Evolutionary conservation across 2,329 filamentous ascomycete species (phyloP), one percentile per base, ranked within the genome.

Genomic region (Stylonectria norvegica): DNA sequence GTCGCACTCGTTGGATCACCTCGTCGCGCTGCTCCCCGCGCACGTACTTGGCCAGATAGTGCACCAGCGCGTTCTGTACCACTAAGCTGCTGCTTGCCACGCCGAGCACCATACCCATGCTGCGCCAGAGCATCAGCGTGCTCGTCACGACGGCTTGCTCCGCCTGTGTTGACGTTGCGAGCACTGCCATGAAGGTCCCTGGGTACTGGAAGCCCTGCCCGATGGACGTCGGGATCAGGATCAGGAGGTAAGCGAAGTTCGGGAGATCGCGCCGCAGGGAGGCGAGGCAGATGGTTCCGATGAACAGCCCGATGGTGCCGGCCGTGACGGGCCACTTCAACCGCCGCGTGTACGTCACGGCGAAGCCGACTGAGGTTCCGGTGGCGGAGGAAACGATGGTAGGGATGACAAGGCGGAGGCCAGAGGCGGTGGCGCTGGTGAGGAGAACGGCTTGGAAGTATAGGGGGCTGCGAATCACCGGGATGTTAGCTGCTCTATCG

Each of bases 401-500:
- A 4, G 83, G 80, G 5, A 82, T 68, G 15, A 86, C 73, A 38
- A 90, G 80, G 30, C 81, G 77, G 19, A 89, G 75, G n/a, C 86
- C 86, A 1, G 85, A 87, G 17, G 73, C 69, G 1, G 85, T 88
- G 12, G 86, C 81, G 5, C 73, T 76, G 42, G 83, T 80, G 36
- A 85, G 72, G 34, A 86, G 79, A 18, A 88, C 84, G 25, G 81
- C 83, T 59, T 88, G 85, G 65, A 87, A 89, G 67, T 83, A 90
- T 6, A 90, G 69, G 1, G 86, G 86, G 5, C 79, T 79, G 10
- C 30, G 27, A 20, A 17, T 23, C 5, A n/a, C n/a, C n/a, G n/a
- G n/a, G n/a, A 5, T 20, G 9, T 39, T 20, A 41, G 42, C 15
- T n/a, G n/a, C n/a, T n/a, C n/a, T 20, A 19, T 22, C 8, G 17